Conservation (phyloP, 192 early-diverging fungal species). For the Podila verticillata region DNA sequence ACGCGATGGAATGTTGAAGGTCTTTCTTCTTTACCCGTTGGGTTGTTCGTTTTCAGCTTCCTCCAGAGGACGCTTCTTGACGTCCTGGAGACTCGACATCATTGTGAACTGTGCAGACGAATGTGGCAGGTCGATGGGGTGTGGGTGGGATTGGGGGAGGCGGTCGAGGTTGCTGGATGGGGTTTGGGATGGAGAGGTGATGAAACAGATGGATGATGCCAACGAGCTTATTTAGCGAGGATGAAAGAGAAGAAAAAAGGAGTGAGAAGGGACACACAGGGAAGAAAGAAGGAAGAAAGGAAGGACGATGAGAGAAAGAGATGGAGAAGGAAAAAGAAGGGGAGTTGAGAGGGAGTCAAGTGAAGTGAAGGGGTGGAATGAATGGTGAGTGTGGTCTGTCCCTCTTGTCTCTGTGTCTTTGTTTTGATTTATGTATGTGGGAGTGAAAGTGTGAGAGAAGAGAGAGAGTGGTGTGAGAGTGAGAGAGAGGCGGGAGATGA, state of each 20-base stretch:
- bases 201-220: too few species aligned
- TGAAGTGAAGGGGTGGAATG: not conserved
- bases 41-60: constrained; percentile 11
- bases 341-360: not conserved
- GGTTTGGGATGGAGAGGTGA: too few species aligned
- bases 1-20: not conserved
- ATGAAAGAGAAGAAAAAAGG: not conserved
- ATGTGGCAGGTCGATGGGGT: not conserved
- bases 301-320: constrained; percentile 3
- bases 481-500: constrained; percentile 5
- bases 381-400: not conserved
- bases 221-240: not conserved
- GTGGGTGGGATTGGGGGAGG: too few species aligned
- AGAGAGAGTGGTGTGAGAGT: not conserved
- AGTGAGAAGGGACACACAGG: not conserved
- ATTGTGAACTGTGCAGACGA: constrained; percentile 5
- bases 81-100: constrained; percentile 49
- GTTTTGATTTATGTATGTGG: not conserved
- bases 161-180: not conserved
- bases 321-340: not conserved
- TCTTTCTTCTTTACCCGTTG: constrained; percentile 3
- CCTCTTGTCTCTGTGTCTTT: not conserved
- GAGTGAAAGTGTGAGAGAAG: not conserved
- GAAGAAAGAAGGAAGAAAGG: not conserved
- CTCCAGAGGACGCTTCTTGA: constrained; percentile 48